Evolutionary conservation across 129 eudicot genomes (phyloP), one percentile per base, ranked within the genome.

Genomic region (Flaveria trinervia): DNA sequence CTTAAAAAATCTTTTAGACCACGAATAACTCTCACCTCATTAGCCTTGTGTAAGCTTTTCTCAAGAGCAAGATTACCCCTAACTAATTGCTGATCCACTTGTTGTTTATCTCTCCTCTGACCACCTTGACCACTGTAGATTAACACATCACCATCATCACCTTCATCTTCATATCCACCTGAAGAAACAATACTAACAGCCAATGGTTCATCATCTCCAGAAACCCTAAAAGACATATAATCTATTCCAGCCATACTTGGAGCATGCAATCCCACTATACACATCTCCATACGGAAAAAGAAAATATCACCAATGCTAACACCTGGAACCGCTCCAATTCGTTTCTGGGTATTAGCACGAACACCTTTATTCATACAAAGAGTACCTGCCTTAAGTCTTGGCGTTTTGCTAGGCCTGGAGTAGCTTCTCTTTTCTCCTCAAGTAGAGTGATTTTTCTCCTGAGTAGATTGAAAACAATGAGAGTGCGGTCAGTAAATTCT

Each of bases 101-200:
- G 69, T 82, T 79, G 88, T 66, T 87, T 89, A 43, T 84, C 89
- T 80, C 65, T 86, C 77, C 94, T 84, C 51, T 78, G 86, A 17
- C 99, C 99, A 67, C 99, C 97, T 61, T 91, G 96, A 28, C 99
- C 99, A 49, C 85, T 89, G 73, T 91, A 95, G n/a, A 95, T 67
- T 70, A 95, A 66, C 78, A 89, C 94, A 14, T 91, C 90, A 14
- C 92, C 91, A 68, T 87, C 92, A 73, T 88, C 88, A 1, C 96
- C 99, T 17, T 94, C 97, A 72, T 95, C 97, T 23, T 94, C 97
- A 74, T 91, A 91, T 15, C 97, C 99, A 68, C 97, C 97, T 0
- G 99, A 85, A 0, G 95, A 88, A 51, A 95, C 97, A 14, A 95
- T 88, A 78, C 99, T 95, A 7, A 92, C 91, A 13, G 99, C 99